Base-by-base conservation (phyloP, 176 grass and related monocot genomes). In the Avena insularis region DNA sequence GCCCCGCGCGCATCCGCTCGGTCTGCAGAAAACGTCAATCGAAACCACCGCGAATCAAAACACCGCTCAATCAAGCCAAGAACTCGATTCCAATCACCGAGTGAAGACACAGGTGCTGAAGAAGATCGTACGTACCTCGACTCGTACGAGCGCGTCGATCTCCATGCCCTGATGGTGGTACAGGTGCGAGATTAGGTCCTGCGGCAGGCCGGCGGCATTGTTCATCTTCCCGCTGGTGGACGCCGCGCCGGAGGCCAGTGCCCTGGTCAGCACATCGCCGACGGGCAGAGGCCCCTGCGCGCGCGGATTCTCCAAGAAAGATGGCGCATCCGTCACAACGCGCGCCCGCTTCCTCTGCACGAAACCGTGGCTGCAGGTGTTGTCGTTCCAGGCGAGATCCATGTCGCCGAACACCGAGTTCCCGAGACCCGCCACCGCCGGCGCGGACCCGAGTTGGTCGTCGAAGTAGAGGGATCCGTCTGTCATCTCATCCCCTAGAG, bases 161-260 rank as follows among this genome's bases (percentile, higher is more conserved):
- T 96, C 82, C 35, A 82, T 25, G n/a, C 83, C 83, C 48, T 87
- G 90, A 67, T 69, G 59, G 71, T 69, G 59, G 71, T 84, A 62
- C 8, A 90, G 19, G 29, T 84, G 76, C 23, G 94, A 81, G 1
- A 85, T 25, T 2, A 89, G 40, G 25, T 71, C 73, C 46, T 86
- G 79, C 16, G 66, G 71, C 38, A 83, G 21, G 36, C 47, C 29
- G 0, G 50, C 61, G 5, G 19, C 85, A 60, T 58, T 79, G 81
- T 0, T 27, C 0, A 45, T 7, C 13, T 85, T 82, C 6, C 84
- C 83, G 27, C 92, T 90, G 19, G 81, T 93, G 40, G 90, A 90
- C 4, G 87, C 12, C 1, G 21, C 29, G 15, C 83, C 84, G 33
- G 83, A 88, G 3, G 68, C 79, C 2, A 68, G 21, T 4, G 36